Conservation (phyloP, 768 basidiomycete species). For the Calvatia gigantea region DNA sequence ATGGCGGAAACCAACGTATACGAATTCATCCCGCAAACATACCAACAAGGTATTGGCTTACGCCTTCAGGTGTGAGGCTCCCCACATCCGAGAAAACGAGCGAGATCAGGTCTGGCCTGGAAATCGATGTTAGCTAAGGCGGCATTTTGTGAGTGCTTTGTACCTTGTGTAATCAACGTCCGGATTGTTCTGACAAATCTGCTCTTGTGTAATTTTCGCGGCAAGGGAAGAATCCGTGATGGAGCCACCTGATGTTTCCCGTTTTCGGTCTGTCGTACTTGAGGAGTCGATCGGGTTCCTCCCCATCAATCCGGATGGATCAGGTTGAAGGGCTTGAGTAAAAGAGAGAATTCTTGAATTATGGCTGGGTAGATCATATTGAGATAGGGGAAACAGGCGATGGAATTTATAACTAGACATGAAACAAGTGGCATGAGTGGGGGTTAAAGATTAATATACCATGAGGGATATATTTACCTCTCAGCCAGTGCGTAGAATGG, state of each 20-base stretch:
- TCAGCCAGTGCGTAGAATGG: conserved; percentile 96
- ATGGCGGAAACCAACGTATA: background rate
- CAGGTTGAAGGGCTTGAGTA: conserved; percentile 36
- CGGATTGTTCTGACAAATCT: conserved; percentile 81
- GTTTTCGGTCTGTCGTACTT: background rate
- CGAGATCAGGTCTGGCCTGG: conserved; percentile 87
- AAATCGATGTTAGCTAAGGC: conserved; percentile 14
- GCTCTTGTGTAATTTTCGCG: conserved; percentile 70
- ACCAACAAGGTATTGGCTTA: conserved; percentile 92
- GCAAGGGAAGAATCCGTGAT: conserved; percentile 23
- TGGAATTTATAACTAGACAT: conserved; percentile 90
- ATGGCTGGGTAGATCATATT: conserved; percentile 84
- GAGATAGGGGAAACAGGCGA: conserved; percentile 89
- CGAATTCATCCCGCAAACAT: conserved; percentile 73
- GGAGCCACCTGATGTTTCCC: background rate
- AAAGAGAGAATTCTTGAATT: conserved; percentile 74
- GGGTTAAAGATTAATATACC: conserved; percentile 18
- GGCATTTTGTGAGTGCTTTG: background rate
- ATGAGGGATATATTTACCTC: conserved; percentile 46
- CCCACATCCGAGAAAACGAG: conserved; percentile 95
- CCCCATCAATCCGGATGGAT: conserved; percentile 8
- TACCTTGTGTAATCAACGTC: conserved; percentile 93
- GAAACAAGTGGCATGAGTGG: conserved; percentile 17
- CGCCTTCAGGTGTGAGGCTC: conserved; percentile 86
- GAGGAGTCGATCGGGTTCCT: conserved; percentile 11